Base-by-base conservation (phyloP, 1,284 basidiomycete species). In the Grifola frondosa region DNA sequence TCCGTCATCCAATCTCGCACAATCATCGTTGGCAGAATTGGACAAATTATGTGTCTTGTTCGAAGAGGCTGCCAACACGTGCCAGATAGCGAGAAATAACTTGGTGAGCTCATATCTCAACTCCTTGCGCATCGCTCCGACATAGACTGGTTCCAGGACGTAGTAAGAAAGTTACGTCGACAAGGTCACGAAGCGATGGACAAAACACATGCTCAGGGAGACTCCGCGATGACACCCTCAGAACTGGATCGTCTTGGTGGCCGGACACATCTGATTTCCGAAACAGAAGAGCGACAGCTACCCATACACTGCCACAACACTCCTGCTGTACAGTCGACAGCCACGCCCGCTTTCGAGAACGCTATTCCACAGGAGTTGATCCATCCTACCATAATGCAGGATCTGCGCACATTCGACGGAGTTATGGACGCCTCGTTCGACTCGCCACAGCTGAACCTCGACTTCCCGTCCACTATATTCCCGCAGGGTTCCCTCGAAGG, bases 161-260 rank as follows among this genome's bases (percentile, higher is more conserved):
- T 74, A 1, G 66, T 84, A 7, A 66, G 68, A 28, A 75, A 66
- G 26, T 60, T 86, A 5, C 69, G 72, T 39, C 62, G 63, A 16
- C 78, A 78, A 56, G 80, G 77, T 1, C 74, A 75, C 43, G 75
- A 77, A 20, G 71, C 67, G 1, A 53, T 73, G 16, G 67, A 74
- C 42, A 65, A 63, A 20, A 57, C 65, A 15, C 63, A 61, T 32
- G 50, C 52, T 25, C 59, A 49, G 44, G 61, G 51, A 28, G 57
- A 59, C 43, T 59, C 44, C 29, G 52, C 44, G 21, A 50, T 58
- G 44, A 71, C 60, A 13, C 61, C 67, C 26, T 63, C 63, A 2
- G 83, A 85, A 46, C 74, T 87, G 17, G 79, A 85, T 49, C 71
- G 81, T 19, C 65, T 84, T 23, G 75, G 77, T 19, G 84, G 84